Percentiles rank a stretch among this genome's conserved stretches.
These are phyloP conservation scores for Dalbergia cochinchinensis DNA, from an alignment of 306 rosid species.

Conservation along the genomic window DNA sequence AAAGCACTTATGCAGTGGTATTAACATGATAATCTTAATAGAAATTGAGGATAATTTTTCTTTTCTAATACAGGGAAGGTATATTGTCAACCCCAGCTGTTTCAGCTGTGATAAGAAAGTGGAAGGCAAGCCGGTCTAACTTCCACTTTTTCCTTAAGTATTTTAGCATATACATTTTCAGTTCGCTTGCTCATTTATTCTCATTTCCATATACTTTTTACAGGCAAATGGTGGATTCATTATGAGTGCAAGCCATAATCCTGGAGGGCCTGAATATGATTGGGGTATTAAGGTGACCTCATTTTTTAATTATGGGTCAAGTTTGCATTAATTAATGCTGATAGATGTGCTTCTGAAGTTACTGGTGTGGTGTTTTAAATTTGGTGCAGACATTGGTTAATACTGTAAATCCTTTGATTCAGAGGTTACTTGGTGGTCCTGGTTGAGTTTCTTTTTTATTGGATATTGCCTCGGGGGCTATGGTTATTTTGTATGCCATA, in stretches of 20 bases:
- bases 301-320: conserved; percentile 36
- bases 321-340: conserved; percentile 23
- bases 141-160: conserved; percentile 26
- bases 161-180: conserved; percentile 44
- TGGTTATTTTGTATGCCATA: conserved; percentile 10
- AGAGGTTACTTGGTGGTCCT: conserved; percentile 29
- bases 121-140: conserved; percentile 65
- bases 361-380: neutral
- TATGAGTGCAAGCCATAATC: conserved; percentile 99
- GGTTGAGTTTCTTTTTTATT: neutral
- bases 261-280: conserved; percentile 98
- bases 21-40: conserved; percentile 5
- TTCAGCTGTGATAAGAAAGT: conserved; percentile 94
- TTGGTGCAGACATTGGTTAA: conserved; percentile 9
- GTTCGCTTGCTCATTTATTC: conserved; percentile 11
- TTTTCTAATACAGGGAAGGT: conserved; percentile 75
- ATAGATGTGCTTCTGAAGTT: conserved; percentile 17
- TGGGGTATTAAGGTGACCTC: conserved; percentile 97
- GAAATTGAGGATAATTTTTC: conserved; percentile 36
- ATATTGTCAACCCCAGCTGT: conserved; percentile 95
- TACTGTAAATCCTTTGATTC: conserved; percentile 37
- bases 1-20: conserved; percentile 8
- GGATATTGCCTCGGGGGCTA: neutral
- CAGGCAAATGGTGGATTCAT: conserved; percentile 99
- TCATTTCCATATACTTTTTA: conserved; percentile 39